Evolutionary conservation across 2,329 filamentous ascomycete species (phyloP), one percentile per base, ranked within the genome.

Genomic region (Huntiella moniliformis): DNA sequence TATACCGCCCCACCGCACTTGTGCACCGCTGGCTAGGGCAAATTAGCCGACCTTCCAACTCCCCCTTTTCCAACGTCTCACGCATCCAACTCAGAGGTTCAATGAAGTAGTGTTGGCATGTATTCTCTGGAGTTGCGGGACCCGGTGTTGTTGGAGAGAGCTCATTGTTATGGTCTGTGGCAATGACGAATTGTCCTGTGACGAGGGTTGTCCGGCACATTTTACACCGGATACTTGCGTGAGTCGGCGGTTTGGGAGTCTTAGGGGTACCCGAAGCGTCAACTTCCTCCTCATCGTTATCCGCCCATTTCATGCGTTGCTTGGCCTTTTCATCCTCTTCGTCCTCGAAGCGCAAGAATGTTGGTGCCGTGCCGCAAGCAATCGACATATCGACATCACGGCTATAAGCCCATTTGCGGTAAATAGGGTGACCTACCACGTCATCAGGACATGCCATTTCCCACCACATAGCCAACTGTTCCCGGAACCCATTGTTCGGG

Each of bases 21-120:
- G 73, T 75, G 60, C 91, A 98, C 56, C 79, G 81, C 6, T 59
- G 49, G 54, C 79, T 82, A 7, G 91, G 88, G 56, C 91, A 98
- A 49, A 77, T 73, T 31, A 98, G 67, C 7, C 88, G 77, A 17
- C 91, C 91, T 50, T 87, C 83, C 17, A 96, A 68, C 51, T 79
- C 74, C 22, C 83, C 86, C 55, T 82, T 73, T 54, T 87, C 82
- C 3, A 98, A 74, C 55, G 79, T 78, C 1, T 77, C 67, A 5
- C 82, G 77, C 91, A 98, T 98, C 91, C 91, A 98, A 11, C 83
- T 83, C 32, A 98, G 67, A 0, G 91, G 85, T 56, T 96, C 86
- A 52, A 96, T 63, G 61, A 95, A 96, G 59, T 87, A 74, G 60
- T 96, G 88, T 15, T 81, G 79, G 56, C 91, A 98, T 11, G 42